These are phyloP conservation scores for Candida labiduridarum DNA, from an alignment of 1,139 yeast genomes.

Conservation along the genomic window DNA sequence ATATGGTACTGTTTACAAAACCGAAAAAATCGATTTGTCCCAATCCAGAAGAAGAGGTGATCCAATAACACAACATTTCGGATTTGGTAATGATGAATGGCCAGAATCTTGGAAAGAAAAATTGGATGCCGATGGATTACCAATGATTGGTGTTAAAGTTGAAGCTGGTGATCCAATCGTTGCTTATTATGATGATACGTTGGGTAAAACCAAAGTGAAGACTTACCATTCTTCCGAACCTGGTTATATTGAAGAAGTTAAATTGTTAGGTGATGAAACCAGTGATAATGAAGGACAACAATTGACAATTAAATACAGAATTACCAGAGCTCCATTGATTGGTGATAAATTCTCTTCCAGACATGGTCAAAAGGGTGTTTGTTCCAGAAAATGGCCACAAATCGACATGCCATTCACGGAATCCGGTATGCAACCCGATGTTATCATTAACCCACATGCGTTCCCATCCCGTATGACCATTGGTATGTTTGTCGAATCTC, in stretches of 20 bases:
- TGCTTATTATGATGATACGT: slow-evolving; percentile 88
- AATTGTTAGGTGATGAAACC: slow-evolving; percentile 80
- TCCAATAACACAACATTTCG: slow-evolving; percentile 92
- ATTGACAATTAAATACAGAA: slow-evolving; percentile 85
- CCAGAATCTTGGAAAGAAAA: slow-evolving; percentile 88
- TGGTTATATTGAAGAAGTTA: slow-evolving; percentile 94
- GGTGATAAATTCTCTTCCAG: slow-evolving; percentile 98
- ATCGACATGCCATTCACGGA: slow-evolving; percentile 97
- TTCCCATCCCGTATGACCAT: slow-evolving; percentile 99
- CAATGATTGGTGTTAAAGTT: slow-evolving; percentile 82
- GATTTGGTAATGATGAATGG: slow-evolving; percentile 92
- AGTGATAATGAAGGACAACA: slow-evolving; percentile 78
- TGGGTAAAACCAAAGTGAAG: slow-evolving; percentile 89
- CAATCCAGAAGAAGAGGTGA: slow-evolving; percentile 87
- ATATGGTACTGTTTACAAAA: slow-evolving; percentile 94
- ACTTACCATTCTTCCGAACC: slow-evolving; percentile 95
- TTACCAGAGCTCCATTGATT: slow-evolving; percentile 89
- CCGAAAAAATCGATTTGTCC: slow-evolving; percentile 84
- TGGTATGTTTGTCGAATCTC: slow-evolving; percentile 98
- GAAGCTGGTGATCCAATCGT: slow-evolving; percentile 96
- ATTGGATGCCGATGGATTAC: slow-evolving; percentile 91
- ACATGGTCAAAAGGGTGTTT: slow-evolving; percentile 99
- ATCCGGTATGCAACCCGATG: slow-evolving; percentile 95
- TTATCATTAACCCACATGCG: slow-evolving; percentile 97
- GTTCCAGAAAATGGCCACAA: slow-evolving; percentile 98